These are phyloP conservation scores for Leishmania arabica DNA, from an alignment of 208 protist species.

Conservation along the genomic window DNA sequence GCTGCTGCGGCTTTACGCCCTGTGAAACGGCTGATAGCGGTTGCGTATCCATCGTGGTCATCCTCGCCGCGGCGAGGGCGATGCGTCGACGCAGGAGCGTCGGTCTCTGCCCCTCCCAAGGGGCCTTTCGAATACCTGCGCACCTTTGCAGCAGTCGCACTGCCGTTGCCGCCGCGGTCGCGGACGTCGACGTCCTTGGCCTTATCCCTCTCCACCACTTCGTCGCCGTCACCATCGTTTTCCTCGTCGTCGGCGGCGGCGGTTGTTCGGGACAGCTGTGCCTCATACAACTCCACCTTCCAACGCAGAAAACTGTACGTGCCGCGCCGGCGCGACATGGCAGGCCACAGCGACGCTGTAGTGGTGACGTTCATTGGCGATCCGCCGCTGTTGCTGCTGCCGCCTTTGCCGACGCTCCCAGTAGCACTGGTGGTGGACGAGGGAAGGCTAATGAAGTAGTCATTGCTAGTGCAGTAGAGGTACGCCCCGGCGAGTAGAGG, in stretches of 20 bases:
- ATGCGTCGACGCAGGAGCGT: neutral
- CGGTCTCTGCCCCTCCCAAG: constrained; percentile 1
- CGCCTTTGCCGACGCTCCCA: constrained; percentile 7
- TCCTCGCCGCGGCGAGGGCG: neutral
- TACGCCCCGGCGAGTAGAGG: constrained; percentile 65
- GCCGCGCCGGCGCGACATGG: constrained; percentile 48
- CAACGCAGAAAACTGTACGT: constrained; percentile 77
- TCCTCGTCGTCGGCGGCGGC: neutral
- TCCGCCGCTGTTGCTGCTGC: neutral
- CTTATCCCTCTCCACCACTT: neutral
- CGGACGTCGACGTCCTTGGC: neutral
- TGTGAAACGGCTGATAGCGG: neutral
- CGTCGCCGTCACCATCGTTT: neutral
- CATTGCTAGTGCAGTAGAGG: constrained; percentile 53
- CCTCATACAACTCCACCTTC: constrained; percentile 68
- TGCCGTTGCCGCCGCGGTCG: neutral
- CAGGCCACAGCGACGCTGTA: constrained; percentile 17
- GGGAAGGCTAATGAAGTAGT: constrained; percentile 71
- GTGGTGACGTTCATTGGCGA: neutral
- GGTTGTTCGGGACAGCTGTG: constrained; percentile 31
- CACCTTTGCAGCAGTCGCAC: neutral
- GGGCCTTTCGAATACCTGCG: constrained; percentile 19
- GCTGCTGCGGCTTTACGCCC: neutral
- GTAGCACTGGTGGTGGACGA: constrained; percentile 12
- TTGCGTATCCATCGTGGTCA: neutral